Base-by-base conservation (phyloP, 2,329 filamentous ascomycete species). In the Colletotrichum gigasporum region DNA sequence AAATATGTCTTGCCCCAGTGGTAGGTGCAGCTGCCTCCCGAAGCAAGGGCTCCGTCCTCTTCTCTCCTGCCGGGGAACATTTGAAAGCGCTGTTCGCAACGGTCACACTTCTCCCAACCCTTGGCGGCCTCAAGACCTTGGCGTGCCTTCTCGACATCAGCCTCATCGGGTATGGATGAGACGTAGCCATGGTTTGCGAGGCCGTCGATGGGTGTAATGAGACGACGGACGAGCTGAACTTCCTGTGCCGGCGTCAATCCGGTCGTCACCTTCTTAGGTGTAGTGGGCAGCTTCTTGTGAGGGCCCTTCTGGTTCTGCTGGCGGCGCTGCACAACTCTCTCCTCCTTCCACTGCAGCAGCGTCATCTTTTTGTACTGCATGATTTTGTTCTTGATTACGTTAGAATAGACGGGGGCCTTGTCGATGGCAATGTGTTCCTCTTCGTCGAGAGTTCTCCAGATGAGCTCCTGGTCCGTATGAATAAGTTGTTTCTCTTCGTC, bases 101-200 rank as follows among this genome's bases (percentile, higher is more conserved):
- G 90, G 72, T 97, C 94, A 71, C 96, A 99, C 51, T 88, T 85
- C 78, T 99, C 96, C 84, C 90, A 97, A 48, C 92, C 92, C 54
- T 88, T 85, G 11, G 91, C 87, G 7, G 88, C 83, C 48, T 87
- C 81, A 0, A 93, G 83, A 0, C 89, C 93, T 42, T 85, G 83
- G 32, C 82, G 86, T 0, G 93, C 90, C 52, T 85, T 83, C 53
- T 85, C 80, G 16, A 97, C 86, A 16, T 93, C 90, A 7, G 85
- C 83, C 1, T 85, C 80, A 0, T 86, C 85, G 0, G 94, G 94
- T 1, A 89, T 78, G 4, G 75, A 79, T 0, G 90, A 86, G 20
- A 97, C 89, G 74, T 97, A 98, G 16, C 93, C 94, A 73, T 89
- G 86, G 5, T 83, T 75, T 5, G 87, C 83, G n/a, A 97, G 82